Base-by-base conservation (phyloP, 257 asterid genomes). In the Solanum etuberosum region DNA sequence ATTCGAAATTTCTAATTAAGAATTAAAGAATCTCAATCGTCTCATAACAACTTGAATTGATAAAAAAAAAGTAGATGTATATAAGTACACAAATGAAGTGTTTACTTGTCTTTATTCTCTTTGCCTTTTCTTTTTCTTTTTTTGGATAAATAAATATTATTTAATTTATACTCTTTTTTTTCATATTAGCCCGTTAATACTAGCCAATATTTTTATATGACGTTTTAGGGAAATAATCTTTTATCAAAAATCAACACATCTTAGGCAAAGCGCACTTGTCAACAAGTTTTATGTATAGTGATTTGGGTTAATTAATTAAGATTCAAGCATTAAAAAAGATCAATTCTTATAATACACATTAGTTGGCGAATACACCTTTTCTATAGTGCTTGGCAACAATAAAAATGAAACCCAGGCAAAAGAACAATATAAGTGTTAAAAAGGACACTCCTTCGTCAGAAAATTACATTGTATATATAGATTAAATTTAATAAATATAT, bases 1-100 rank as follows among this genome's bases (percentile, higher is more conserved):
- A 0, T 0, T n/a, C 1, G 2, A 61, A n/a, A 10, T 10, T 0
- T n/a, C 15, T 61, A 0, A 61, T 61, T 0, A 10, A 61, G 10
- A n/a, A 9, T 2, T 9, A 9, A 11, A 0, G 1, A 18, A 3
- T 20, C 0, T 54, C 0, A 54, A 20, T 54, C 5, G 20, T 0
- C 5, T 54, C 9, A 3, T 51, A 0, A 0, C 4, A 51, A 51
- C 0, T 51, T 8, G 0, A 32, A 51, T 51, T 9, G 23, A 51
- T 16, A 0, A 51, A 16, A 16, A 32, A 16, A 42, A 40, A 40
- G 34, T 40, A 40, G 13, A 42, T 13, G 13, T 0, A 51, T 5
- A 16, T 16, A 16, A 51, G 9, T 51, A 74, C n/a, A 14, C 35
- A 67, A 42, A 42, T 42, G 59, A 77, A 77, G 61, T 42, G 37